These are phyloP conservation scores for Vachellia collinsii DNA, from an alignment of 306 rosid genomes.

Conservation along the genomic window DNA sequence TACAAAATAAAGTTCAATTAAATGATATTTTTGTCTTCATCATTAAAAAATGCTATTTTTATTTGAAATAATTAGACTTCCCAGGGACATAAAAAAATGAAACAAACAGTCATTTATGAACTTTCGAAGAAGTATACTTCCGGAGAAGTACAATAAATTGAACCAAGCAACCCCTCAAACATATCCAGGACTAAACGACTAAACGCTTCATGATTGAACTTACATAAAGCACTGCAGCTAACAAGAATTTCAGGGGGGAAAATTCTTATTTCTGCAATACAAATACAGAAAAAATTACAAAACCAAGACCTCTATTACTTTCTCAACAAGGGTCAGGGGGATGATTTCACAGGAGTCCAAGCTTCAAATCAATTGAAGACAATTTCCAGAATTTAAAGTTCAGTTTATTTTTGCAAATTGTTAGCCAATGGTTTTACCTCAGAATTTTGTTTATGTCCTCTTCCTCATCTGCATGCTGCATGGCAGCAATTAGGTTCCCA, in stretches of 20 bases:
- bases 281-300: not conserved
- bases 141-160: not conserved
- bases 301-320: constrained; percentile 1
- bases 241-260: constrained; percentile 3
- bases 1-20: not conserved
- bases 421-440: constrained; percentile 49
- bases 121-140: too few relatives aligned
- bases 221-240: constrained; percentile 20
- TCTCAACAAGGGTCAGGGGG: constrained; percentile 2
- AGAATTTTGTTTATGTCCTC: constrained; percentile 67
- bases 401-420: constrained; percentile 6
- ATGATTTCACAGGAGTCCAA: constrained; percentile 5
- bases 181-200: constrained; percentile 26
- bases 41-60: too few relatives aligned
- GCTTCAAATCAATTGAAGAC: constrained; percentile 14
- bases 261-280: constrained; percentile 6
- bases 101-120: not conserved
- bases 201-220: constrained; percentile 32
- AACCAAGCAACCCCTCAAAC: not conserved
- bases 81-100: not conserved
- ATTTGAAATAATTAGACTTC: not conserved
- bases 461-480: constrained; percentile 69
- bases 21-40: not conserved
- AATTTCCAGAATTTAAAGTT: constrained; percentile 17
- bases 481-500: constrained; percentile 65